Conservation (phyloP, 2,329 filamentous ascomycete genomes). For the Parastagonospora avenae region DNA sequence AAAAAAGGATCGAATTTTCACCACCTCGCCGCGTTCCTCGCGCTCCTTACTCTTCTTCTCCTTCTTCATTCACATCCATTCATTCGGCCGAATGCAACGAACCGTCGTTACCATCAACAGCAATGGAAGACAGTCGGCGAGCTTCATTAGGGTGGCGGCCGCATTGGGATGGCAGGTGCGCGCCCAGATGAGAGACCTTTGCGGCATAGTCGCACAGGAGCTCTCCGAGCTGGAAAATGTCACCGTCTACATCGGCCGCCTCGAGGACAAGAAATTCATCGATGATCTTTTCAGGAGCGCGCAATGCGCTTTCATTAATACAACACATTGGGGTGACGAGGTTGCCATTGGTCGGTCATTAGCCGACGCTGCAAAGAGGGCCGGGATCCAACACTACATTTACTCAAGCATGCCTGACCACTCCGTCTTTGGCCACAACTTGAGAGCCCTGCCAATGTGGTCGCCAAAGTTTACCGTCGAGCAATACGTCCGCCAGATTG, state of each 20-base stretch:
- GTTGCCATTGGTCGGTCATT: conserved; percentile 84
- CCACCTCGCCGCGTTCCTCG: not conserved
- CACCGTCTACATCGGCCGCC: conserved; percentile 68
- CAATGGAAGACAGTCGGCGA: conserved; percentile 93
- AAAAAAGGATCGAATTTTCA: not conserved
- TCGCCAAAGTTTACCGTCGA: conserved; percentile 90
- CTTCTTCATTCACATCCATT: conserved; percentile 1
- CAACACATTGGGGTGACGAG: conserved; percentile 95
- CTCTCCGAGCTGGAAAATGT: conserved; percentile 82
- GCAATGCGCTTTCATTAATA: conserved; percentile 95
- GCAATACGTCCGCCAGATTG: conserved; percentile 83
- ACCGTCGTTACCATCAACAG: conserved; percentile 95
- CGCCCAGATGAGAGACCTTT: conserved; percentile 85
- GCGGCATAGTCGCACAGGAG: conserved; percentile 87
- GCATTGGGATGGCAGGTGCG: conserved; percentile 93
- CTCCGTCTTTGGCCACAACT: conserved; percentile 73
- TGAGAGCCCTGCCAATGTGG: conserved; percentile 90
- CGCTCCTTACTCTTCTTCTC: conserved; percentile 1
- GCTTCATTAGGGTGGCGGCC: conserved; percentile 89
- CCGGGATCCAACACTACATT: conserved; percentile 86
- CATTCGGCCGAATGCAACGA: conserved; percentile 44
- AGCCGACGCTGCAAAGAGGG: conserved; percentile 85
- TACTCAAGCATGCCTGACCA: conserved; percentile 99
- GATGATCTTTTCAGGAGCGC: conserved; percentile 79
- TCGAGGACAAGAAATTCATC: conserved; percentile 77